A percentile compares a stretch with the other conserved stretches of the same genome.
Conservation (phyloP, 2,329 filamentous ascomycete species). For the Mariannaea sp. region DNA sequence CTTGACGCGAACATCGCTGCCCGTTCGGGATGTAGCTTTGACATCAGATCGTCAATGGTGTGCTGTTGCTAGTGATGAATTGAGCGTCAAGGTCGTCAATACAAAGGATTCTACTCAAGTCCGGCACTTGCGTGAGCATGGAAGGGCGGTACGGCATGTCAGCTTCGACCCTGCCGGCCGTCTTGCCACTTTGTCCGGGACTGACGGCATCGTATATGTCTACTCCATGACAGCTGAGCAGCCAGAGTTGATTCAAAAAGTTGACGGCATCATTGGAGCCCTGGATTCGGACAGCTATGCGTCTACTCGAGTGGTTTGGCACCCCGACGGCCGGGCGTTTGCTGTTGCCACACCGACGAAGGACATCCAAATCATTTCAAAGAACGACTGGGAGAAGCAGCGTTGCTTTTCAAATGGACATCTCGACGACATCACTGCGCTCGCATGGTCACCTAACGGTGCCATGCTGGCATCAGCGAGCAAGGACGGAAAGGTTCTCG, state of each 20-base stretch:
- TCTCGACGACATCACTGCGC: conserved; percentile 79
- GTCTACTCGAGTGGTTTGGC: conserved; percentile 80
- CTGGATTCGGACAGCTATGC: conserved; percentile 75
- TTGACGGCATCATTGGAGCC: conserved; percentile 83
- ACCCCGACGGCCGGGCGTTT: conserved; percentile 92
- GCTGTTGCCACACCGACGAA: conserved; percentile 80
- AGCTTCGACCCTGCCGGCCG: conserved; percentile 82
- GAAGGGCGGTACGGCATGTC: conserved; percentile 87
- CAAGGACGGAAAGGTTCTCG: conserved; percentile 69
- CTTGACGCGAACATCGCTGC: conserved; percentile 81
- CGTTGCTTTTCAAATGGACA: conserved; percentile 79
- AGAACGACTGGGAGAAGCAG: conserved; percentile 87
- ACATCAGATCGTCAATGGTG: conserved; percentile 84
- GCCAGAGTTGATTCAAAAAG: conserved; percentile 78
- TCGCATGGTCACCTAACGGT: conserved; percentile 94
- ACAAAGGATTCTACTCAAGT: conserved; percentile 77
- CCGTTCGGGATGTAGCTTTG: conserved; percentile 83
- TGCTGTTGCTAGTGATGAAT: conserved; percentile 94
- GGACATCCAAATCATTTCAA: conserved; percentile 87
- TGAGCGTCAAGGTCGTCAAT: conserved; percentile 87
- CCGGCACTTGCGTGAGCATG: conserved; percentile 80
- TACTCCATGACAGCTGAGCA: conserved; percentile 81
- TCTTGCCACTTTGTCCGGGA: conserved; percentile 79
- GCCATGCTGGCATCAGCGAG: conserved; percentile 77
- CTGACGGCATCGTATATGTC: conserved; percentile 86